A percentile compares a stretch with the other conserved stretches of the same genome.
phyloP scores from a whole-genome alignment of 306 rosid species.

The Comarum palustre region DNA sequence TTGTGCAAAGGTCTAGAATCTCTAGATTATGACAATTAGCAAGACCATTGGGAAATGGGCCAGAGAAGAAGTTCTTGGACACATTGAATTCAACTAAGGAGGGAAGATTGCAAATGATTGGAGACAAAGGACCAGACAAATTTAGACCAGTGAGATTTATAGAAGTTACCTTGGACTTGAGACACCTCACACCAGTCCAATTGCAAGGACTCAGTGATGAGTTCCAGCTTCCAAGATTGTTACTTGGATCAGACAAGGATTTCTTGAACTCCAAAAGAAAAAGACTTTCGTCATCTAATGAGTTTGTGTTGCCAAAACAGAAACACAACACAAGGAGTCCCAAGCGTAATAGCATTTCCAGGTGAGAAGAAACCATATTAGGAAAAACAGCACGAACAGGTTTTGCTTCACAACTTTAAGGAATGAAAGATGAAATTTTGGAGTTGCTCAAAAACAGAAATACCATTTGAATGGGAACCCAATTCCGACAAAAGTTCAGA shows the following conservation, averaged over 20 bases:
- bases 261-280: conserved; percentile 52
- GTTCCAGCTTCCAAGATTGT: conserved; percentile 56
- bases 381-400: neutral
- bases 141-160: conserved; percentile 42
- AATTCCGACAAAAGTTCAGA: neutral
- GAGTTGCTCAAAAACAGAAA: neutral
- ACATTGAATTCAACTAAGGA: conserved; percentile 49
- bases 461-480: neutral
- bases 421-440: neutral
- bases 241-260: conserved; percentile 40
- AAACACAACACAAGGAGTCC: conserved; percentile 32
- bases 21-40: conserved; percentile 48
- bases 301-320: conserved; percentile 30
- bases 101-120: conserved; percentile 52
- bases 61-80: conserved; percentile 59
- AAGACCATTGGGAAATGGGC: conserved; percentile 49
- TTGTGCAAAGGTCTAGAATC: conserved; percentile 70
- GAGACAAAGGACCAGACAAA: conserved; percentile 59
- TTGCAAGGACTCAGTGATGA: conserved; percentile 58
- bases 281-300: conserved; percentile 49
- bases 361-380: conserved; percentile 13
- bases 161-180: conserved; percentile 53
- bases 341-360: conserved; percentile 26
- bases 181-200: conserved; percentile 66
- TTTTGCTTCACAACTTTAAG: neutral